These are phyloP conservation scores for Solanum pennellii DNA, from an alignment of 257 asterid genomes.

Conservation along the genomic window DNA sequence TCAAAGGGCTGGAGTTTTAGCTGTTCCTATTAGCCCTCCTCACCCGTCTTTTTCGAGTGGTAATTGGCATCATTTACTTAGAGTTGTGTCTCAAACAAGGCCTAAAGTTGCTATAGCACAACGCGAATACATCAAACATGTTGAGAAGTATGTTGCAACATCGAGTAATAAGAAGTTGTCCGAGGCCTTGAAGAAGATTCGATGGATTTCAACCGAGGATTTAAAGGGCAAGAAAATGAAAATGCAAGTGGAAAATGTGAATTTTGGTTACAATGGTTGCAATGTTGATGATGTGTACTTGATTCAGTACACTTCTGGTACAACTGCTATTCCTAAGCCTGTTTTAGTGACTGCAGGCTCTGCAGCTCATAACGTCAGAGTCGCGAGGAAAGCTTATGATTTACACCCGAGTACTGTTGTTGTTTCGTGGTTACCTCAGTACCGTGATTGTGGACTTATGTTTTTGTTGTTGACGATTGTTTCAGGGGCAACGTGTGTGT, in stretches of 20 bases:
- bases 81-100: conserved; percentile 60
- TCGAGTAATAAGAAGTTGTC: conserved; percentile 15
- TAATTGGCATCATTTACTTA: conserved; percentile 35
- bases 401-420: conserved; percentile 52
- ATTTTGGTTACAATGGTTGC: conserved; percentile 39
- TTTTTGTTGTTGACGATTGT: conserved; percentile 47
- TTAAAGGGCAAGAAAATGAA: neutral
- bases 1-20: conserved; percentile 59
- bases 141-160: conserved; percentile 10
- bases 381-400: conserved; percentile 57
- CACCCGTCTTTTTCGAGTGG: conserved; percentile 14
- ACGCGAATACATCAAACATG: conserved; percentile 20
- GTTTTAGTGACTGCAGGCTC: conserved; percentile 70
- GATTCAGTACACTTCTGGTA: conserved; percentile 80
- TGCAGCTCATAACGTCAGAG: conserved; percentile 81
- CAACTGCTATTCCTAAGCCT: conserved; percentile 71
- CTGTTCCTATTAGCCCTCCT: conserved; percentile 52
- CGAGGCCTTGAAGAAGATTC: conserved; percentile 9
- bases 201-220: conserved; percentile 47
- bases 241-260: neutral
- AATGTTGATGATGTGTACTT: conserved; percentile 40
- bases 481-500: conserved; percentile 61
- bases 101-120: conserved; percentile 66
- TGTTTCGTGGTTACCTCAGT: conserved; percentile 81
- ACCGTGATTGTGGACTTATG: conserved; percentile 83